Conservation (phyloP, 1,284 basidiomycete species). For the Trametes versicolor region DNA sequence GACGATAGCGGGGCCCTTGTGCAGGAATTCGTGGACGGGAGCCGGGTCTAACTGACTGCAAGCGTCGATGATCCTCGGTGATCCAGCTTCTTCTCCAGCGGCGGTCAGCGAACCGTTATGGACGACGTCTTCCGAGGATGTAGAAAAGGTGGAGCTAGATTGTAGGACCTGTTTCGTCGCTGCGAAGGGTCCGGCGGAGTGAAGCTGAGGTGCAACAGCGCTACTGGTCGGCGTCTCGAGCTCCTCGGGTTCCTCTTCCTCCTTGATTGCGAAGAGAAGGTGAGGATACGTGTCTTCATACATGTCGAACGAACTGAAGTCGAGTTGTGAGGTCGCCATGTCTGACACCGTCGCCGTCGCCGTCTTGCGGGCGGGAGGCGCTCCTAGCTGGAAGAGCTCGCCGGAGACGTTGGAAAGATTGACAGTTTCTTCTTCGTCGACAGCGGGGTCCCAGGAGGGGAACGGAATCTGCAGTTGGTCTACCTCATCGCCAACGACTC, state of each 20-base stretch:
- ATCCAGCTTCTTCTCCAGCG: not conserved
- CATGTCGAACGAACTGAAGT: too few relatives aligned
- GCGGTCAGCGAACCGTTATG: too few relatives aligned
- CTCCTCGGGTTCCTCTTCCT: too few relatives aligned
- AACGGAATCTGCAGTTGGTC: not conserved
- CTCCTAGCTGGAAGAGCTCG: not conserved
- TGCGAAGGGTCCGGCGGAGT: too few relatives aligned
- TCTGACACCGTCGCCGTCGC: not conserved
- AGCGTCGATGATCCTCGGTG: not conserved
- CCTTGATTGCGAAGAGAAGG: too few relatives aligned
- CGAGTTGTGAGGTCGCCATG: not conserved
- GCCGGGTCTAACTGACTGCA: not conserved
- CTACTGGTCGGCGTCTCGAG: too few relatives aligned
- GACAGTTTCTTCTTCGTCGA: not conserved
- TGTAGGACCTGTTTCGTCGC: too few relatives aligned
- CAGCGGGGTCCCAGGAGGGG: not conserved
- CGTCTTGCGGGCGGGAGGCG: not conserved
- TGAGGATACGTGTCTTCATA: too few relatives aligned
- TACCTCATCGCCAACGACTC: not conserved
- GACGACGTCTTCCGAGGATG: not conserved
- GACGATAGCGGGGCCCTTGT: constrained; percentile 1
- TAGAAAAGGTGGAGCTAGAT: not conserved
- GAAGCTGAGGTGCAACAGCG: too few relatives aligned
- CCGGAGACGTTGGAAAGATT: not conserved
- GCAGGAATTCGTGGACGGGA: not conserved